Conservation (phyloP, 495 filamentous ascomycete genomes). For the Aspergillus hancockii region DNA sequence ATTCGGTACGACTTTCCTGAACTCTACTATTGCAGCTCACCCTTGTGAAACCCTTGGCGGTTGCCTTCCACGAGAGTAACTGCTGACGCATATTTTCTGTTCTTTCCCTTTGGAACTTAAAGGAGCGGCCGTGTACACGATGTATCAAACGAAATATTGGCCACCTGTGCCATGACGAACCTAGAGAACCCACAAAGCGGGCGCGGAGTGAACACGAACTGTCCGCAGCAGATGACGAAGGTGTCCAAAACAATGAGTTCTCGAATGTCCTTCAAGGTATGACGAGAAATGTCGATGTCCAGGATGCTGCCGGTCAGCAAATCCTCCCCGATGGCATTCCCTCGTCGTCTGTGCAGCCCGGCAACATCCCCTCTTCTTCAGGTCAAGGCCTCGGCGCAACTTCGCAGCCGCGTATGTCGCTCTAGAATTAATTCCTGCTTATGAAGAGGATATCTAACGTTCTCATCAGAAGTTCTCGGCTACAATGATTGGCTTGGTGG, state of each 20-base stretch:
- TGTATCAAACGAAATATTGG: conserved; percentile 99
- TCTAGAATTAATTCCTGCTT: conserved; percentile 22
- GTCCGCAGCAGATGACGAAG: conserved; percentile 60
- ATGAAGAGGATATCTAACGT: conserved; percentile 28
- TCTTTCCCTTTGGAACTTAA: conserved; percentile 21
- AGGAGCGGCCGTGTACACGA: conserved; percentile 95
- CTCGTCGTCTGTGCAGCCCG: conserved; percentile 36
- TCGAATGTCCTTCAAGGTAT: conserved; percentile 37
- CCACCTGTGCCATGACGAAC: conserved; percentile 97
- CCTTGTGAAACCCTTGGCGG: conserved; percentile 27
- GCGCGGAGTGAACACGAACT: conserved; percentile 69
- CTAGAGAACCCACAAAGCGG: conserved; percentile 76
- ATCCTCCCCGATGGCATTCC: conserved; percentile 39
- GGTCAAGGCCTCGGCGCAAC: conserved; percentile 54
- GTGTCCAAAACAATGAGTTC: conserved; percentile 50
- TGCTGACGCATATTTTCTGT: conserved; percentile 25
- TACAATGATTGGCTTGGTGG: conserved; percentile 70
- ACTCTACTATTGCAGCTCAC: conserved; percentile 28
- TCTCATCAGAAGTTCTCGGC: conserved; percentile 52
- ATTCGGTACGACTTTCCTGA: conserved; percentile 79
- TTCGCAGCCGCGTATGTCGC: conserved; percentile 73
- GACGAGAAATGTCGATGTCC: conserved; percentile 40
- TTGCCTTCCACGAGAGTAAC: conserved; percentile 17
- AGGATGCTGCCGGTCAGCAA: conserved; percentile 46
- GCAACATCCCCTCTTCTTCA: conserved; percentile 33